Percentiles rank a stretch among this genome's conserved stretches.
These are phyloP conservation scores for Eucalyptus viminalis DNA, from an alignment of 345 rosid species.

Conservation along the genomic window DNA sequence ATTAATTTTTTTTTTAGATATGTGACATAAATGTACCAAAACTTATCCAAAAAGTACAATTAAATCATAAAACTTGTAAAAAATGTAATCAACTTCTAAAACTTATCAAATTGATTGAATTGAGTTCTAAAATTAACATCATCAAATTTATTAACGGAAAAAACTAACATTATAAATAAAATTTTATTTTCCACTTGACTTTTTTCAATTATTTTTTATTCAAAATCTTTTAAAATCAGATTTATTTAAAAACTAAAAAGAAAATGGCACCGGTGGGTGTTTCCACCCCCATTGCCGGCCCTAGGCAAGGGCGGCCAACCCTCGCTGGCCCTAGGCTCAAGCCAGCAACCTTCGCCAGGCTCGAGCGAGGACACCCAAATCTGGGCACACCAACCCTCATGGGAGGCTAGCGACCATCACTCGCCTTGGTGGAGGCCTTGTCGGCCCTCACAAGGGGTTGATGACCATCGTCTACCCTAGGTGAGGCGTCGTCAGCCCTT, in stretches of 20 bases:
- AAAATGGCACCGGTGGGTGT: fast-evolving
- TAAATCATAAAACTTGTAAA: too few species aligned
- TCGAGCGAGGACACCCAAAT: fast-evolving
- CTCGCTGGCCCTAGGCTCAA: fast-evolving
- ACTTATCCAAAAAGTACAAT: fast-evolving
- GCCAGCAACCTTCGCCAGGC: fast-evolving
- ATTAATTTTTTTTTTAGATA: too few species aligned
- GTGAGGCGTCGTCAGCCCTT: fast-evolving
- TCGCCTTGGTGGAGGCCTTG: fast-evolving
- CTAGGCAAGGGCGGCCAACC: fast-evolving
- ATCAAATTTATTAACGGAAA: too few species aligned
- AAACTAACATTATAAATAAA: fast-evolving
- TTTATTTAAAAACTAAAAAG: too few species aligned
- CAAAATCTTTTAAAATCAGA: too few species aligned
- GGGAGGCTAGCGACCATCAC: fast-evolving
- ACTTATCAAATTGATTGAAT: fast-evolving
- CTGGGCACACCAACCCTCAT: fast-evolving
- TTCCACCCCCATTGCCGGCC: too few species aligned
- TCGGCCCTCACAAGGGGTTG: fast-evolving
- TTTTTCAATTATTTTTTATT: too few species aligned
- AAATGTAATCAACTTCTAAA: fast-evolving
- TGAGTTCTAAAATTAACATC: too few species aligned
- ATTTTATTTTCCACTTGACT: too few species aligned
- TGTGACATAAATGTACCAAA: fast-evolving
- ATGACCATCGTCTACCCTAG: fast-evolving